Evolutionary conservation across 1,284 basidiomycete species (phyloP), one percentile per base, ranked within the genome.

Genomic region (Ceratobasidium sp.): DNA sequence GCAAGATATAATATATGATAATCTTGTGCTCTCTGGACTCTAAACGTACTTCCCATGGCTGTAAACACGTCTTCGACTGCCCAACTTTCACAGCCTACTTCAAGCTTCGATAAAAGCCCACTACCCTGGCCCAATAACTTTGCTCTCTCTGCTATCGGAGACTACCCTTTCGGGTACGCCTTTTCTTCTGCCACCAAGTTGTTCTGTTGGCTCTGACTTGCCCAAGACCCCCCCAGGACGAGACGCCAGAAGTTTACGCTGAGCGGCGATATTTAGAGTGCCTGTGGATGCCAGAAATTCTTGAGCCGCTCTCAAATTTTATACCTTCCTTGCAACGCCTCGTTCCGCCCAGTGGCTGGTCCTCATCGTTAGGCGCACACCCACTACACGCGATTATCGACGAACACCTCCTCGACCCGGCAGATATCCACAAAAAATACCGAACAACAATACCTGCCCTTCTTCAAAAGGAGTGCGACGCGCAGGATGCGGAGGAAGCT

Each of bases 151-250:
- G n/a, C 50, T 8, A 39, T 67, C 32, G 64, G 64, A 28, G 64
- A 67, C 16, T 67, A 67, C n/a, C 64, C 64, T 10, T 67, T 67
- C 23, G 64, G 64, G 64, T 67, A 55, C 53, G 64, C 36, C n/a
- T n/a, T 16, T 2, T 65, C 1, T 26, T 5, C 18, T 36, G 10
- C 18, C 16, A 39, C n/a, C 23, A 18, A 16, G 18, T 16, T 46
- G 9, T 39, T 4, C 8, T 23, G 8, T n/a, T 16, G n/a, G 3
- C 23, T 57, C 3, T 53, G n/a, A 67, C 18, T 8, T 67, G 1
- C 32, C 16, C 2, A 53, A 67, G 64, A 1, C 64, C 64, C 1
- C 64, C 64, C 26, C 64, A 67, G 50, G 36, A 53, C 26, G 64
- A 67, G 9, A 53, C 64, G 14, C 50, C 50, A 30, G 64, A 67